Percentiles rank a stretch among this genome's conserved stretches.
These are phyloP conservation scores for Fusarium vanettenii DNA, from an alignment of 2,329 filamentous ascomycete species.

Conservation along the genomic window DNA sequence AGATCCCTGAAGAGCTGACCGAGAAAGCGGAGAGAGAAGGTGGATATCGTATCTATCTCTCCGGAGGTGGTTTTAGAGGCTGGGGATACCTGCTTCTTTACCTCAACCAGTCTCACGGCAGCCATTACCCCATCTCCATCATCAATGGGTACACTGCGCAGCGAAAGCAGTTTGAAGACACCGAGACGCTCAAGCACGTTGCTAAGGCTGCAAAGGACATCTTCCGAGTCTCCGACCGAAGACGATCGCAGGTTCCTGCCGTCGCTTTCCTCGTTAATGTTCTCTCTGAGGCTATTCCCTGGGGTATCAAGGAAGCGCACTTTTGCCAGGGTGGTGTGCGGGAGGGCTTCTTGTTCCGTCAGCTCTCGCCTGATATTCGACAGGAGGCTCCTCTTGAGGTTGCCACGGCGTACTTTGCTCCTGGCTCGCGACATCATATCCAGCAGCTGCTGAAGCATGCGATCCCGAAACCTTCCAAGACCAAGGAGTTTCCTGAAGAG, in stretches of 20 bases:
- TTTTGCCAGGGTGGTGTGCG: conserved; percentile 80
- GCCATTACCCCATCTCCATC: conserved; percentile 76
- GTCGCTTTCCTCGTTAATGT: conserved; percentile 75
- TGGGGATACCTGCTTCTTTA: conserved; percentile 74
- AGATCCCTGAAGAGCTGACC: conserved; percentile 63
- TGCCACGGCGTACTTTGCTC: conserved; percentile 66
- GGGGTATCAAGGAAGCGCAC: conserved; percentile 67
- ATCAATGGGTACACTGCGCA: conserved; percentile 75
- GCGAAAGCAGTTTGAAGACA: conserved; percentile 63
- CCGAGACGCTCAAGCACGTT: conserved; percentile 51
- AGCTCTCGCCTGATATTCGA: conserved; percentile 59
- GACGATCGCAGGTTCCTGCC: conserved; percentile 74
- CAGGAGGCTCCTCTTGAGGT: conserved; percentile 68
- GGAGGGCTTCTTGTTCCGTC: conserved; percentile 72
- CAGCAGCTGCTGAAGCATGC: conserved; percentile 59
- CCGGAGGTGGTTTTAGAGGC: conserved; percentile 76
- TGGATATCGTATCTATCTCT: conserved; percentile 72
- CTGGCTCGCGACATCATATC: conserved; percentile 59
- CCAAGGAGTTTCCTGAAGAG: conserved; percentile 49
- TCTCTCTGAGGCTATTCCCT: conserved; percentile 68
- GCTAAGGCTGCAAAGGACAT: conserved; percentile 50
- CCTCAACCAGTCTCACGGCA: conserved; percentile 68
- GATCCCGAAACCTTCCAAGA: conserved; percentile 53
- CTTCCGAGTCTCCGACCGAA: conserved; percentile 74
- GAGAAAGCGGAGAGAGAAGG: conserved; percentile 56